Conservation (phyloP, 768 basidiomycete species). For the Terana coerulea region DNA sequence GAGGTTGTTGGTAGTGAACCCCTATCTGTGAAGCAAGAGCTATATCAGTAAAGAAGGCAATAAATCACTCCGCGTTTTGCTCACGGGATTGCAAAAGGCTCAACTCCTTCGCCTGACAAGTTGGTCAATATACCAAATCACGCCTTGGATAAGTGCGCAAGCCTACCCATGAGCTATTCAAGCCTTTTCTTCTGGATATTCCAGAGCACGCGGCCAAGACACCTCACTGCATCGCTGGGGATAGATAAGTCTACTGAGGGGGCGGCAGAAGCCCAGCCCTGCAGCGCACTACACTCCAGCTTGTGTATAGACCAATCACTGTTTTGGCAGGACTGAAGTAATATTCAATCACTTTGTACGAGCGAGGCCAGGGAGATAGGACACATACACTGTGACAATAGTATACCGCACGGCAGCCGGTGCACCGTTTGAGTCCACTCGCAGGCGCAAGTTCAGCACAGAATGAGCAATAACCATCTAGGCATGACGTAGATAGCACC, state of each 20-base stretch:
- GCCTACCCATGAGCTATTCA: conserved; percentile 56
- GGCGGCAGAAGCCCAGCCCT: conserved; percentile 49
- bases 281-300: conserved; percentile 70
- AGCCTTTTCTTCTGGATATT: conserved; percentile 50
- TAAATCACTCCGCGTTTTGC: too few relatives aligned
- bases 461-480: conserved; percentile 64
- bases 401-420: conserved; percentile 60
- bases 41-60: too few relatives aligned
- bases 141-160: neutral
- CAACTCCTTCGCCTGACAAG: conserved; percentile 54
- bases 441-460: conserved; percentile 46
- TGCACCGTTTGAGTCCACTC: conserved; percentile 62
- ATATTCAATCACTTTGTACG: neutral
- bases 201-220: conserved; percentile 76
- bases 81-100: conserved; percentile 73
- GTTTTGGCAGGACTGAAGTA: conserved; percentile 59
- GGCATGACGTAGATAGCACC: conserved; percentile 58
- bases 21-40: conserved; percentile 44
- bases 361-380: neutral
- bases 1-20: conserved; percentile 43
- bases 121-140: neutral
- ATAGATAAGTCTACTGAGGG: conserved; percentile 43
- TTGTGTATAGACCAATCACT: conserved; percentile 75
- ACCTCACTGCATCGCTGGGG: conserved; percentile 78
- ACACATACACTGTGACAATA: conserved; percentile 73